A percentile compares a stretch with the other conserved stretches of the same genome.
phyloP scores from a whole-genome alignment of 345 rosid genomes.

The Erodium maritimum region DNA sequence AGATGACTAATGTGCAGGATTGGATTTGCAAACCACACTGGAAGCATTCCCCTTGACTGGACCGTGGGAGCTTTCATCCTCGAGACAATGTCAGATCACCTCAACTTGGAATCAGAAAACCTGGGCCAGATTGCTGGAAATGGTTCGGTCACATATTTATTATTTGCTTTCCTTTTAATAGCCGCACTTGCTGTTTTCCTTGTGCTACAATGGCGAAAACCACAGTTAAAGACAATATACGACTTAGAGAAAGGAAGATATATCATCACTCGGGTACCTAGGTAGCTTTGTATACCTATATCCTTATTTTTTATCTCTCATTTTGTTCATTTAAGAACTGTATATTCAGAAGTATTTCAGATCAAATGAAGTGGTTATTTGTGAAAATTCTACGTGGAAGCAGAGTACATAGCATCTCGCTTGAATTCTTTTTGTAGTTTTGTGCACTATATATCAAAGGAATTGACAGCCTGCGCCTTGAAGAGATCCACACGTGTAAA shows the following conservation, averaged over 20 bases:
- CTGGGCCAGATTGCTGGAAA: conserved; percentile 24
- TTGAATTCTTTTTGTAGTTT: not conserved
- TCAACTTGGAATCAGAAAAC: conserved; percentile 11
- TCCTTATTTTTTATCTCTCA: not conserved
- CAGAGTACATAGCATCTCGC: not conserved
- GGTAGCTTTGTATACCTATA: conserved; percentile 9
- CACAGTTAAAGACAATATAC: conserved; percentile 24
- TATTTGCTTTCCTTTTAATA: conserved; percentile 31
- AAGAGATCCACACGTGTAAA: too few species aligned
- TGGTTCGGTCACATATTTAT: conserved; percentile 25
- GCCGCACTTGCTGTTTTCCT: conserved; percentile 20
- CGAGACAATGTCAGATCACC: conserved; percentile 18
- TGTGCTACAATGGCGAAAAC: conserved; percentile 27
- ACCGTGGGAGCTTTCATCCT: conserved; percentile 37
- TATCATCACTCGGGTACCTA: conserved; percentile 22
- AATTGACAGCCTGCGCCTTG: too few species aligned
- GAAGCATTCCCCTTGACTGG: conserved; percentile 30
- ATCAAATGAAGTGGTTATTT: not conserved
- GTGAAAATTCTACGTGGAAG: not conserved
- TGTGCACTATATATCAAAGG: too few species aligned
- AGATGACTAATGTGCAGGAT: conserved; percentile 13
- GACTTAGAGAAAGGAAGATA: conserved; percentile 29
- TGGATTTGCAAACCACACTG: conserved; percentile 15
- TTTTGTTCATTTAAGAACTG: not conserved
- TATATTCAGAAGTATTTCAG: not conserved